Evolutionary conservation across 2,329 filamentous ascomycete species (phyloP).

Genomic region (Botryotinia convoluta): DNA sequence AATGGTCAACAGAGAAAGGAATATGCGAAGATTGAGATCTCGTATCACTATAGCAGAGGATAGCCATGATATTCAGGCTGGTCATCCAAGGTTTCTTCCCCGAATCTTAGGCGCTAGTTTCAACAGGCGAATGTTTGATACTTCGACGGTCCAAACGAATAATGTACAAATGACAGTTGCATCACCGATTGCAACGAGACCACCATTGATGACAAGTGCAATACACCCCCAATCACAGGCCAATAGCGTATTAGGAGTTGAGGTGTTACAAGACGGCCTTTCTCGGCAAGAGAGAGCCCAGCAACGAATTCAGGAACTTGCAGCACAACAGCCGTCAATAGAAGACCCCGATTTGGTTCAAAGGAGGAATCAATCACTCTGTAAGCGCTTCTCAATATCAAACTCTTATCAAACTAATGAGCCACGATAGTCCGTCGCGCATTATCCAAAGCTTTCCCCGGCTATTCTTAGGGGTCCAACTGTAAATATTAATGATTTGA

Average conservation of each 20-base stretch:
- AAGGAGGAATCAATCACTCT: conserved; percentile 21
- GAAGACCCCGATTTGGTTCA: conserved; percentile 30
- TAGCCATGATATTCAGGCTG: conserved; percentile 17
- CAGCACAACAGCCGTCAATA: conserved; percentile 28
- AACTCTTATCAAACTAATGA: conserved; percentile 14
- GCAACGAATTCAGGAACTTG: conserved; percentile 31
- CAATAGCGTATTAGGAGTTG: conserved; percentile 12
- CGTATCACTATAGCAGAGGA: conserved; percentile 28
- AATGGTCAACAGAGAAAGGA: conserved; percentile 80
- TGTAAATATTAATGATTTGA: conserved; percentile 15
- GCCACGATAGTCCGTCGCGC: conserved; percentile 27
- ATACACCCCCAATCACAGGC: conserved; percentile 6
- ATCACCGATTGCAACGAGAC: conserved; percentile 23
- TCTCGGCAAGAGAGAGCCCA: conserved; percentile 30
- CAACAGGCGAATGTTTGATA: conserved; percentile 18
- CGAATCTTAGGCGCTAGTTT: conserved; percentile 21
- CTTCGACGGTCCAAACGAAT: neutral
- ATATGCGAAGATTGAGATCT: conserved; percentile 51
- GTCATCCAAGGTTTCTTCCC: conserved; percentile 20
- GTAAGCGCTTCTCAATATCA: conserved; percentile 25
- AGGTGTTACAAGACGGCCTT: neutral
- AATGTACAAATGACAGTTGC: conserved; percentile 11
- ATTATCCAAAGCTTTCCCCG: conserved; percentile 33
- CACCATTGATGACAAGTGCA: conserved; percentile 23
- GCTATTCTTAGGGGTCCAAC: conserved; percentile 26